Evolutionary conservation across 768 basidiomycete genomes (phyloP).

Genomic region (Pleurotus giganteus): DNA sequence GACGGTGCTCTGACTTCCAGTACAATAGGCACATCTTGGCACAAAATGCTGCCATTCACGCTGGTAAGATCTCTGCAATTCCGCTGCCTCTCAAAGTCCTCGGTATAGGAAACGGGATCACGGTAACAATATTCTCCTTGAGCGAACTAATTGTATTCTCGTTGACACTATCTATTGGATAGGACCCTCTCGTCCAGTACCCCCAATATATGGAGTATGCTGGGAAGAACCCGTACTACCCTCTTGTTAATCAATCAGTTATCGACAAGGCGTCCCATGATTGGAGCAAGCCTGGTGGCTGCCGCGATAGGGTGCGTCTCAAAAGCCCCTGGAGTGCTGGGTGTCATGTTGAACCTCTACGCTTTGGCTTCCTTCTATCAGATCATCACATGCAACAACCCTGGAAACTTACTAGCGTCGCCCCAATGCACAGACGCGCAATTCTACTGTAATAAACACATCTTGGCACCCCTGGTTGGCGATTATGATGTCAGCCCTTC

Average conservation of each 20-base stretch:
- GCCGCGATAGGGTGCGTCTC: slow-evolving; percentile 43
- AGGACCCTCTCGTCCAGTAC: slow-evolving; percentile 51
- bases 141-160: not conserved
- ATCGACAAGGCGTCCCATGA: slow-evolving; percentile 41
- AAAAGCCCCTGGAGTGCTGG: too few species aligned
- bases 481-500: slow-evolving; percentile 44
- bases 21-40: slow-evolving; percentile 47
- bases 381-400: slow-evolving; percentile 52
- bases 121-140: slow-evolving; percentile 33
- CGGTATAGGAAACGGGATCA: slow-evolving; percentile 63
- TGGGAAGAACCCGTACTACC: slow-evolving; percentile 52
- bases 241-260: slow-evolving; percentile 43
- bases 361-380: slow-evolving; percentile 15
- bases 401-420: slow-evolving; percentile 38
- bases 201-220: slow-evolving; percentile 59
- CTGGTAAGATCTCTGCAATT: slow-evolving; percentile 41
- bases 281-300: slow-evolving; percentile 43
- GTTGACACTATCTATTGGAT: slow-evolving; percentile 14
- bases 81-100: slow-evolving; percentile 56
- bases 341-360: not conserved
- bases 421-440: slow-evolving; percentile 63
- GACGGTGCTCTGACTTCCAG: not conserved
- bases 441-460: slow-evolving; percentile 53
- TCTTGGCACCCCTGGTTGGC: slow-evolving; percentile 53
- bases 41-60: slow-evolving; percentile 56